Conservation (phyloP, 192 early-diverging fungal species). For the Diversispora eburnea region DNA sequence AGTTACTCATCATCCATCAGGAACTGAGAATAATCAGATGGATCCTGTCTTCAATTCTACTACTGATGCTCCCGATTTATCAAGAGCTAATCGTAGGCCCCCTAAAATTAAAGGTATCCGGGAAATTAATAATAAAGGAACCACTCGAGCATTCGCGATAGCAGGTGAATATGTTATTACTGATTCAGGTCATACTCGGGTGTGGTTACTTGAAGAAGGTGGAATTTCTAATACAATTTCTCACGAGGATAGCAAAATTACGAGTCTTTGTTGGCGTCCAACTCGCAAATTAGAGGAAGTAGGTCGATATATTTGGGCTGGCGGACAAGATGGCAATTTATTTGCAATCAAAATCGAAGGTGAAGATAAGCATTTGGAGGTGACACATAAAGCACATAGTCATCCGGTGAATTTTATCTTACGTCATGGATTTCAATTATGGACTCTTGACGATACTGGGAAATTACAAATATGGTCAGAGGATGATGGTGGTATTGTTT, state of each 20-base stretch:
- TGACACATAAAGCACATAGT: conserved; percentile 44
- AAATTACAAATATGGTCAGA: conserved; percentile 54
- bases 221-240: conserved; percentile 46
- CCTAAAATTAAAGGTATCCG: conserved; percentile 47
- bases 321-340: conserved; percentile 59
- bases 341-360: conserved; percentile 47
- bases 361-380: conserved; percentile 39
- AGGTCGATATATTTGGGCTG: conserved; percentile 64
- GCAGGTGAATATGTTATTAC: conserved; percentile 49
- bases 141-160: conserved; percentile 47
- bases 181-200: conserved; percentile 40
- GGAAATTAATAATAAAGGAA: conserved; percentile 43
- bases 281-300: conserved; percentile 47
- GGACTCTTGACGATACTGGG: conserved; percentile 68
- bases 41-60: conserved; percentile 27
- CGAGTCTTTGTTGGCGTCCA: conserved; percentile 55
- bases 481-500: conserved; percentile 36
- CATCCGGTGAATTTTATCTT: conserved; percentile 54
- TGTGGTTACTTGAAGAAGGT: conserved; percentile 45
- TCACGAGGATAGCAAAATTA: conserved; percentile 49
- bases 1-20: conserved; percentile 3
- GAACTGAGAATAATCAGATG: background rate
- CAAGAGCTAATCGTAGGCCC: conserved; percentile 53
- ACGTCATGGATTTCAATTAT: conserved; percentile 51
- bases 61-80: conserved; percentile 45